Conservation (phyloP, 192 early-diverging fungal species). For the Chytriomyces confervae region DNA sequence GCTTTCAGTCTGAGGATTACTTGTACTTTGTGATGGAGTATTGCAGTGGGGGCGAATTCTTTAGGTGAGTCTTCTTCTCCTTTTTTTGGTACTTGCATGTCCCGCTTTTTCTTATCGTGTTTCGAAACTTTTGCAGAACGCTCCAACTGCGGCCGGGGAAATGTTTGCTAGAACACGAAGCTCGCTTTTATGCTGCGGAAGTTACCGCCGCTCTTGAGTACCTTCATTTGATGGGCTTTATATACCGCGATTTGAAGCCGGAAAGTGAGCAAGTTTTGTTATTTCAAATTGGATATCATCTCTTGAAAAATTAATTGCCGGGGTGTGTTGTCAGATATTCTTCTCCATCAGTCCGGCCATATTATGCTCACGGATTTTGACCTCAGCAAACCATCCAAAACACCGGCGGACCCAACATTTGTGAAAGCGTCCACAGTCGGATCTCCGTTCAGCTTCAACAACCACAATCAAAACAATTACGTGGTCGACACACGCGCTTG, state of each 20-base stretch:
- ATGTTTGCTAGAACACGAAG: slow-evolving; percentile 86
- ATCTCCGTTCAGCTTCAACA: slow-evolving; percentile 66
- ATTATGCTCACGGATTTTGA: slow-evolving; percentile 99
- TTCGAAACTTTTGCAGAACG: slow-evolving; percentile 37
- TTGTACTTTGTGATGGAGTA: slow-evolving; percentile 92
- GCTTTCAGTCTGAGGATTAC: slow-evolving; percentile 84
- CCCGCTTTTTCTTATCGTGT: slow-evolving; percentile 10
- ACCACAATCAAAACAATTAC: slow-evolving; percentile 50
- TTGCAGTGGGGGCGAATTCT: slow-evolving; percentile 89
- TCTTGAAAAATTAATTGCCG: slow-evolving; percentile 12
- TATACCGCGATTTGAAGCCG: slow-evolving; percentile 98
- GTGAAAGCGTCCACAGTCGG: slow-evolving; percentile 17
- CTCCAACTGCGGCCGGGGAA: slow-evolving; percentile 89
- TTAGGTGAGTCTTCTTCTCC: slow-evolving; percentile 50
- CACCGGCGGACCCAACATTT: slow-evolving; percentile 73
- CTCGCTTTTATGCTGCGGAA: slow-evolving; percentile 97
- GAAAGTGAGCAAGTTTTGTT: slow-evolving; percentile 72
- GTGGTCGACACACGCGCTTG: slow-evolving; percentile 34
- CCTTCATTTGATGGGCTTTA: slow-evolving; percentile 93
- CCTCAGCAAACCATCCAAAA: slow-evolving; percentile 90
- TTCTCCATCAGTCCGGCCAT: slow-evolving; percentile 94
- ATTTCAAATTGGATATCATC: slow-evolving; percentile 20
- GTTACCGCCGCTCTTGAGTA: slow-evolving; percentile 95
- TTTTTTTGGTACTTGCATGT: neutral
- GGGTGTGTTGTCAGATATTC: slow-evolving; percentile 58